phyloP scores from a whole-genome alignment of 306 rosid genomes.

The Hippophae gyantsensis region DNA sequence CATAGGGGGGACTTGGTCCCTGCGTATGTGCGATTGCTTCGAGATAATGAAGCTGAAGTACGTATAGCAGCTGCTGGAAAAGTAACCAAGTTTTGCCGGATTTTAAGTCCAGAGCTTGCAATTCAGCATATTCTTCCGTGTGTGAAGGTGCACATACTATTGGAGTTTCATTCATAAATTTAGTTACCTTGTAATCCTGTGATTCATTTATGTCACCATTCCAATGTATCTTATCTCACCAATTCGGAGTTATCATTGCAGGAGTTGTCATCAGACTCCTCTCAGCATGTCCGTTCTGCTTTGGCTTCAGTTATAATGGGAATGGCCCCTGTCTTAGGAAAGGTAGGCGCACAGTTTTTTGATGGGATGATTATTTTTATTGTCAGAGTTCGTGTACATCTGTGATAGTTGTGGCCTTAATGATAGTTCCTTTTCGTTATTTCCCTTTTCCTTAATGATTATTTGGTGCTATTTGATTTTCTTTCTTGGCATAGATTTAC shows the following conservation, averaged over 20 bases:
- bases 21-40: constrained; percentile 89
- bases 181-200: constrained; percentile 1
- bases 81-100: constrained; percentile 91
- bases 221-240: constrained; percentile 2
- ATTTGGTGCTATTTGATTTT: no score
- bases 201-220: neutral
- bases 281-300: constrained; percentile 98
- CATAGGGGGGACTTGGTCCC: constrained; percentile 83
- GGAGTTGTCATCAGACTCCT: constrained; percentile 96
- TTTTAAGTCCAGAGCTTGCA: constrained; percentile 76
- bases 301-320: constrained; percentile 99
- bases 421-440: no score
- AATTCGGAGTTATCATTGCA: constrained; percentile 26
- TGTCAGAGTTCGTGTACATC: no score
- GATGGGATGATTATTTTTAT: neutral
- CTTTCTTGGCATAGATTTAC: no score
- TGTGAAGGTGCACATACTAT: constrained; percentile 59
- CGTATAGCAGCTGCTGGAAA: constrained; percentile 99
- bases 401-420: no score
- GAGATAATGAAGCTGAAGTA: constrained; percentile 98
- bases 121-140: constrained; percentile 96
- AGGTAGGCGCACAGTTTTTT: constrained; percentile 38
- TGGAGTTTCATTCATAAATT: constrained; percentile 11
- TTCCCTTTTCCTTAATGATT: no score
- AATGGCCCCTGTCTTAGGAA: constrained; percentile 94